These are phyloP conservation scores for Naematelia aurantialba DNA, from an alignment of 768 basidiomycete species.

Conservation along the genomic window DNA sequence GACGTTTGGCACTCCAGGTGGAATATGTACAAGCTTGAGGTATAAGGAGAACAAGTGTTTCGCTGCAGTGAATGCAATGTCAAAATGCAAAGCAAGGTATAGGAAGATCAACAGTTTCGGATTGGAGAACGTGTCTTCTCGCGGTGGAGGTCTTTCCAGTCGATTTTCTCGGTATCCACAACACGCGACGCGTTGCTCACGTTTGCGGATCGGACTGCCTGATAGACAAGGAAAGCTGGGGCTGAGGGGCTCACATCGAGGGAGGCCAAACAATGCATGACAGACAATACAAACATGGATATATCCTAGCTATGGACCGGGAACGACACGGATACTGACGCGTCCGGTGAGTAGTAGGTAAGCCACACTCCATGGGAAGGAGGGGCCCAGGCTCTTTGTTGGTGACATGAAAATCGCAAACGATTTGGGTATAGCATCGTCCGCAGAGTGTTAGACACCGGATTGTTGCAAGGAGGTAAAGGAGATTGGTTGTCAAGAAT, in stretches of 20 bases:
- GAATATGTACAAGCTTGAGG: too few relatives aligned
- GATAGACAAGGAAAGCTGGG: too few relatives aligned
- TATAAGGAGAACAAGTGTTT: too few relatives aligned
- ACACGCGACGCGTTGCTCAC: background rate
- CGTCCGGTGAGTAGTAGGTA: slow-evolving; percentile 50
- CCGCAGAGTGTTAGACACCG: slow-evolving; percentile 94
- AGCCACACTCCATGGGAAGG: slow-evolving; percentile 37
- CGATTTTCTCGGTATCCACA: too few relatives aligned
- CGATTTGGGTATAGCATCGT: slow-evolving; percentile 59
- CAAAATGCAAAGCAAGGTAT: too few relatives aligned
- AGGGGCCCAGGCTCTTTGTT: slow-evolving; percentile 56
- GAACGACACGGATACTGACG: slow-evolving; percentile 19
- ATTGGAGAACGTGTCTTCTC: background rate
- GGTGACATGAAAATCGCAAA: slow-evolving; percentile 97
- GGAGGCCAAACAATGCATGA: background rate
- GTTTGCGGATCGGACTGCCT: too few relatives aligned
- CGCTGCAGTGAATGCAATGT: background rate
- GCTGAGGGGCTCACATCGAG: too few relatives aligned
- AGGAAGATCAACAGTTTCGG: background rate
- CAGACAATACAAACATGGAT: background rate
- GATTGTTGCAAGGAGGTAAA: slow-evolving; percentile 10
- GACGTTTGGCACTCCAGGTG: too few relatives aligned
- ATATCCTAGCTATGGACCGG: slow-evolving; percentile 45
- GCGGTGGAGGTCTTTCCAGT: background rate
- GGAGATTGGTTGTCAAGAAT: background rate